phyloP scores from a whole-genome alignment of 228 moss, liverwort and hornwort species.

The Sphagnum fallax region DNA sequence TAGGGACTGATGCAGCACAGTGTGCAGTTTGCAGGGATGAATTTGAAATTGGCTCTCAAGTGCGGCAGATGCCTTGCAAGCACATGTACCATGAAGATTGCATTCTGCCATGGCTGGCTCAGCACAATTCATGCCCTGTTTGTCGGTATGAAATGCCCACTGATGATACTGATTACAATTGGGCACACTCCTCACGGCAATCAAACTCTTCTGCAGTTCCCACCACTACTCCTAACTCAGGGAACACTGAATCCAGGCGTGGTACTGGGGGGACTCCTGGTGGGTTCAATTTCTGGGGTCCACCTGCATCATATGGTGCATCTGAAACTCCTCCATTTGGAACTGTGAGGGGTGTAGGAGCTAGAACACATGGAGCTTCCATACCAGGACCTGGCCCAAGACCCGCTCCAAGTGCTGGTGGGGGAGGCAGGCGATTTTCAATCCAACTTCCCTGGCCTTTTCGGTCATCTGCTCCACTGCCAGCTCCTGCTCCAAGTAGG shows the following conservation, averaged over 20 bases:
- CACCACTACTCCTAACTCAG: conserved; percentile 15
- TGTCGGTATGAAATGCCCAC: conserved; percentile 95
- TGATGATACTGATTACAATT: conserved; percentile 88
- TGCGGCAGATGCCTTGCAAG: conserved; percentile 89
- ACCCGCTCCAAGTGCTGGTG: conserved; percentile 34
- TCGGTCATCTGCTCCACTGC: conserved; percentile 37
- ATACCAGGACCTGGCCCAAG: conserved; percentile 25
- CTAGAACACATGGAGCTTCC: background rate
- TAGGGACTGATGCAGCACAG: conserved; percentile 85
- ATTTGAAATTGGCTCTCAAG: conserved; percentile 65
- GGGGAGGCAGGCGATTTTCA: conserved; percentile 60
- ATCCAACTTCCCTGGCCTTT: conserved; percentile 83
- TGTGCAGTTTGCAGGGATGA: conserved; percentile 98
- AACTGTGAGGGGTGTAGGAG: conserved; percentile 27
- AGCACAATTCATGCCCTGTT: conserved; percentile 93
- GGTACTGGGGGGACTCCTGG: conserved; percentile 39
- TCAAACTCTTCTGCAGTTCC: conserved; percentile 14
- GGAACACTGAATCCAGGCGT: conserved; percentile 31
- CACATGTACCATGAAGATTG: conserved; percentile 96
- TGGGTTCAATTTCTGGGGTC: conserved; percentile 60
- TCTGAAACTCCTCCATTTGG: conserved; percentile 19
- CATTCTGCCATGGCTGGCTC: conserved; percentile 86
- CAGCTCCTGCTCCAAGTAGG: conserved; percentile 24
- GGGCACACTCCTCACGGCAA: conserved; percentile 23
- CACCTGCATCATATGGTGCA: conserved; percentile 40